Conservation (phyloP, 176 grass and related monocot genomes). For the Urochloa ruziziensis region DNA sequence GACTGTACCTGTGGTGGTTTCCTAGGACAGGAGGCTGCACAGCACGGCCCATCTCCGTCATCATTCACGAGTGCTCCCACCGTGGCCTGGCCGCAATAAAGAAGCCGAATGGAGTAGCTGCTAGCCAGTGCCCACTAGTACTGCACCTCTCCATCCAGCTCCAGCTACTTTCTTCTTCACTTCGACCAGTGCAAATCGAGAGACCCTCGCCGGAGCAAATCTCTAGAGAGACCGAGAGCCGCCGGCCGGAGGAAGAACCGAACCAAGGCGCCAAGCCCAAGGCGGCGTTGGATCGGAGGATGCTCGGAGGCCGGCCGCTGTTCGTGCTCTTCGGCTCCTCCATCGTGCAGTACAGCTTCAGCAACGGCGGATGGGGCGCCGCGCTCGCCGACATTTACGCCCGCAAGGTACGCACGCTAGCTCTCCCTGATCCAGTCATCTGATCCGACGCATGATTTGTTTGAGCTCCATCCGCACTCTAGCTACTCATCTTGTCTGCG, state of each 20-base stretch:
- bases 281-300: background rate
- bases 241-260: too few species aligned
- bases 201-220: too few species aligned
- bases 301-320: conserved; percentile 33
- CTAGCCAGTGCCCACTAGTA: background rate
- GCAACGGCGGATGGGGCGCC: conserved; percentile 67
- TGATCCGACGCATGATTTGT: too few species aligned
- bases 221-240: background rate
- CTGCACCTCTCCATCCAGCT: background rate
- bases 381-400: conserved; percentile 62
- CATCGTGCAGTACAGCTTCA: conserved; percentile 72
- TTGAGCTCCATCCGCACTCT: too few species aligned
- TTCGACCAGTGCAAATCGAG: background rate
- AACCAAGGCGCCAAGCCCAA: background rate
- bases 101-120: background rate
- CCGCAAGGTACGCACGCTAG: conserved; percentile 51
- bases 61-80: too few species aligned
- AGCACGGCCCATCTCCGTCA: too few species aligned
- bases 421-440: too few species aligned
- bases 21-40: too few species aligned
- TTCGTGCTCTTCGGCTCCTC: conserved; percentile 72
- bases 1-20: too few species aligned
- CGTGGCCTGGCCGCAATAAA: background rate
- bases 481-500: too few species aligned
- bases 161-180: background rate